Evolutionary conservation across 345 rosid species (phyloP).

Genomic region (Syzygium aromaticum): DNA sequence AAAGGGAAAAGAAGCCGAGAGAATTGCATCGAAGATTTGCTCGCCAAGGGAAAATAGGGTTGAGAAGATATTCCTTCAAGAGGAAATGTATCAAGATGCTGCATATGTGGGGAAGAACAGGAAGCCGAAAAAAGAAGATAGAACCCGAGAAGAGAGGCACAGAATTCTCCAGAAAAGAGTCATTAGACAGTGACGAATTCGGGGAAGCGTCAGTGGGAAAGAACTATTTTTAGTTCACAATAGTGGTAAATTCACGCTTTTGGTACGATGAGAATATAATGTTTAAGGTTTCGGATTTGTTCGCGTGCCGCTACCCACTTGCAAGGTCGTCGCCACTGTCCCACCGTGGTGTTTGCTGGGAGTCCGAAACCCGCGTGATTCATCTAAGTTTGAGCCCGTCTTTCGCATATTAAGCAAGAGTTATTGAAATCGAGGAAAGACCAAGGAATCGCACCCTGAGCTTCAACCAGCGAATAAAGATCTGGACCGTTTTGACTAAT

Average conservation of each 20-base stretch:
- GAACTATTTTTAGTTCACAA: neutral
- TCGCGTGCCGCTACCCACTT: neutral
- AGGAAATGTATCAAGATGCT: neutral
- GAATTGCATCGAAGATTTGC: neutral
- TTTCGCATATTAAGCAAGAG: neutral
- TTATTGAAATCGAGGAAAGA: neutral
- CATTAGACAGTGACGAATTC: neutral
- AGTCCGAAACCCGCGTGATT: too few relatives aligned
- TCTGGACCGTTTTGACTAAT: neutral
- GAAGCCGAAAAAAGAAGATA: too few relatives aligned
- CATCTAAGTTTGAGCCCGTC: neutral
- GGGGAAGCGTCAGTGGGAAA: neutral
- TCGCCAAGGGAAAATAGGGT: neutral
- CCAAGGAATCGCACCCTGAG: neutral
- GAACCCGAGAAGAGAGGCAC: neutral
- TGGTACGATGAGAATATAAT: neutral
- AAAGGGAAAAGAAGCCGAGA: neutral
- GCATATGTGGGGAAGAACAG: neutral
- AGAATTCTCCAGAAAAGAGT: neutral
- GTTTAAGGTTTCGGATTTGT: neutral
- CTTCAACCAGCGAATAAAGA: neutral
- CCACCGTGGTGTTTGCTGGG: too few relatives aligned
- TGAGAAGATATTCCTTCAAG: neutral
- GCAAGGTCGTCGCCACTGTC: neutral
- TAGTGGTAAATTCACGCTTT: neutral